Conservation (phyloP, 495 filamentous ascomycete genomes). For the Paragyromitra xinjiangensis region DNA sequence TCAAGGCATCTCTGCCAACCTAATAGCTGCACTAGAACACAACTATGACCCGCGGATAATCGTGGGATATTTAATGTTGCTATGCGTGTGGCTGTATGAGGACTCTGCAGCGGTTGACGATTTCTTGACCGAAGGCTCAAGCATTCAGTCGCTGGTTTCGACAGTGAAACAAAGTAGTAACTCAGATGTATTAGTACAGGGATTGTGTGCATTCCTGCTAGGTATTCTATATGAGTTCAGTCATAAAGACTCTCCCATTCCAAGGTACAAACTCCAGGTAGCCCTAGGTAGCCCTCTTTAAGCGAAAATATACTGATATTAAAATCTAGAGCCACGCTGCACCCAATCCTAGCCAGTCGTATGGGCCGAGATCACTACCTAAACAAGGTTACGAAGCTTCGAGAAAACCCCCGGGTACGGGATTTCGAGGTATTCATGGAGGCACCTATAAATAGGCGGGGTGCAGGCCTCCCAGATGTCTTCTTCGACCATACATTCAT, state of each 20-base stretch:
- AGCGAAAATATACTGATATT: slow-evolving; percentile 2
- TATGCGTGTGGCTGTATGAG: slow-evolving; percentile 94
- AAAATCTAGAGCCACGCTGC: slow-evolving; percentile 71
- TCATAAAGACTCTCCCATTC: slow-evolving; percentile 92
- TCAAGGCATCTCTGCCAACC: slow-evolving; percentile 81
- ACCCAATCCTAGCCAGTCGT: slow-evolving; percentile 78
- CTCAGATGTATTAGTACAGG: slow-evolving; percentile 73
- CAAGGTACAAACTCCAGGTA: slow-evolving; percentile 57
- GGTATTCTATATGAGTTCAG: slow-evolving; percentile 97
- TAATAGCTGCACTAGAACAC: slow-evolving; percentile 77
- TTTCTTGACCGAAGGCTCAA: slow-evolving; percentile 93
- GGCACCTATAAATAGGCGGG: slow-evolving; percentile 41
- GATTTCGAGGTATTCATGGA: slow-evolving; percentile 82
- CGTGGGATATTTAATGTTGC: slow-evolving; percentile 87
- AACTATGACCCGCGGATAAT: slow-evolving; percentile 81
- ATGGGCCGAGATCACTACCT: slow-evolving; percentile 90
- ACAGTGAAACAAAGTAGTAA: slow-evolving; percentile 70
- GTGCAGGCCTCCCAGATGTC: slow-evolving; percentile 75
- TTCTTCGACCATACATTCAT: slow-evolving; percentile 88
- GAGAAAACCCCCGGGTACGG: slow-evolving; percentile 81
- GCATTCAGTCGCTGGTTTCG: slow-evolving; percentile 78
- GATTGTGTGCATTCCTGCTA: slow-evolving; percentile 81
- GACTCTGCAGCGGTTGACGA: slow-evolving; percentile 91
- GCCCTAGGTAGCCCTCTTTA: not conserved
- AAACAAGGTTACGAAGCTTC: slow-evolving; percentile 79